phyloP scores from a whole-genome alignment of 345 rosid genomes.

The Euclidium syriacum region DNA sequence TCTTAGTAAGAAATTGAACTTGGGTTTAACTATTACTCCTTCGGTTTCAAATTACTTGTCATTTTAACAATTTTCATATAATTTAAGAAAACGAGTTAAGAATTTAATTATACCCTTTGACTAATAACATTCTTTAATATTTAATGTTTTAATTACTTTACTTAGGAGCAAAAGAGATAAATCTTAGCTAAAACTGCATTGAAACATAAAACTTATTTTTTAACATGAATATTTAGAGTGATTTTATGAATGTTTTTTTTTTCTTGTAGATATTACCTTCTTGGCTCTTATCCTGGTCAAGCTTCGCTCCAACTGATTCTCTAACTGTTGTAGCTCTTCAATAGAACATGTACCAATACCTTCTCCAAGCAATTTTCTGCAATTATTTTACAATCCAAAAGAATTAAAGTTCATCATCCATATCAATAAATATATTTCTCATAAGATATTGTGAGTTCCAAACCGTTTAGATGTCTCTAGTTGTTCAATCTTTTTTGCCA shows the following conservation, averaged over 20 bases:
- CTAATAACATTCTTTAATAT: too few species aligned
- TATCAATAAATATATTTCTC: neutral
- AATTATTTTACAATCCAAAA: neutral
- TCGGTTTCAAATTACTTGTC: too few species aligned
- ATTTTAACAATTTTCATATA: too few species aligned
- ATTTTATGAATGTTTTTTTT: neutral
- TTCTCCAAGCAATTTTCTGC: conserved; percentile 69
- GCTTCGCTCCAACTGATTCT: conserved; percentile 72
- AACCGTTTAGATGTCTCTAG: conserved; percentile 66
- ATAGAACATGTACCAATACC: conserved; percentile 53
- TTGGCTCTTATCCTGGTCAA: conserved; percentile 65
- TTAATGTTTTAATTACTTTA: too few species aligned
- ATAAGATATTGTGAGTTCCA: neutral
- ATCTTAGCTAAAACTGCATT: too few species aligned
- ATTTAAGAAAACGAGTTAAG: too few species aligned
- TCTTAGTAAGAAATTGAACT: neutral
- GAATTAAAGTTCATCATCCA: neutral
- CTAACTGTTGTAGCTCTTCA: conserved; percentile 65
- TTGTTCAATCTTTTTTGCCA: conserved; percentile 58
- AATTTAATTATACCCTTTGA: too few species aligned
- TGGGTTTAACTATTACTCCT: neutral
- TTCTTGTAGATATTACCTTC: conserved; percentile 45
- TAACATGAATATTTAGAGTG: conserved; percentile 37
- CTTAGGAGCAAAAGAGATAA: too few species aligned
- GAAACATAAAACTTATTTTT: too few species aligned